These are phyloP conservation scores for Novymonas esmeraldas DNA, from an alignment of 208 protist species.

Conservation along the genomic window DNA sequence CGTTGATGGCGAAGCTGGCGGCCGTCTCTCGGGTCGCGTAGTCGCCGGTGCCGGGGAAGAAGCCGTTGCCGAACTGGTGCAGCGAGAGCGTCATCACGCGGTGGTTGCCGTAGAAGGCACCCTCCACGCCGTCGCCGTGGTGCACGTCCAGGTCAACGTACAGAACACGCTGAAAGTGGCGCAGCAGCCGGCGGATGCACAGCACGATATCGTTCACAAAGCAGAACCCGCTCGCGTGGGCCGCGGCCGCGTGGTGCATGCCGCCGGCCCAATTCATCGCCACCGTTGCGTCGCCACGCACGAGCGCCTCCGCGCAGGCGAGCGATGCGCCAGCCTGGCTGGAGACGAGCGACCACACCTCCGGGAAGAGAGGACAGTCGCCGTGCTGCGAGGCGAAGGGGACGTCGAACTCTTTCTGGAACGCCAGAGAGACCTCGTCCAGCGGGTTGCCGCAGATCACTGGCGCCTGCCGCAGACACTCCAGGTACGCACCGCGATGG, in stretches of 20 bases:
- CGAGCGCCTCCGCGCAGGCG: slow-evolving; percentile 95
- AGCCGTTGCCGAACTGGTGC: slow-evolving; percentile 98
- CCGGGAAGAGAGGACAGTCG: slow-evolving; percentile 83
- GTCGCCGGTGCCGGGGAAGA: slow-evolving; percentile 98
- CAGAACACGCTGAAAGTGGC: slow-evolving; percentile 96
- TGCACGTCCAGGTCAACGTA: slow-evolving; percentile 99
- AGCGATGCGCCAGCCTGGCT: slow-evolving; percentile 92
- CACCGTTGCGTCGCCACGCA: slow-evolving; percentile 90
- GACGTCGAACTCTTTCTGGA: slow-evolving; percentile 85
- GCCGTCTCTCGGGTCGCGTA: slow-evolving; percentile 37
- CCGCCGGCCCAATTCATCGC: slow-evolving; percentile 99
- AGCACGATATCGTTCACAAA: slow-evolving; percentile 99
- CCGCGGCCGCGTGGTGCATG: slow-evolving; percentile 96
- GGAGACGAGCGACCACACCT: slow-evolving; percentile 77
- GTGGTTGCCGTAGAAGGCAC: slow-evolving; percentile 99
- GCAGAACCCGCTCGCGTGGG: slow-evolving; percentile 98
- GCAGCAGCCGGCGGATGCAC: slow-evolving; percentile 99
- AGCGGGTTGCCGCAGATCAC: slow-evolving; percentile 75
- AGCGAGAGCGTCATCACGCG: slow-evolving; percentile 99
- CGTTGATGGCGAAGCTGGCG: slow-evolving; percentile 90
- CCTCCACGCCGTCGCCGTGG: slow-evolving; percentile 99
- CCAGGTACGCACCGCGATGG: slow-evolving; percentile 75
- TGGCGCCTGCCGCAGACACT: slow-evolving; percentile 63
- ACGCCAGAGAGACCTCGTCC: slow-evolving; percentile 51
- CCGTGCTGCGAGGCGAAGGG: slow-evolving; percentile 55